Base-by-base conservation (phyloP, 2,329 filamentous ascomycete genomes). In the Pestalotiopsis sp. region DNA sequence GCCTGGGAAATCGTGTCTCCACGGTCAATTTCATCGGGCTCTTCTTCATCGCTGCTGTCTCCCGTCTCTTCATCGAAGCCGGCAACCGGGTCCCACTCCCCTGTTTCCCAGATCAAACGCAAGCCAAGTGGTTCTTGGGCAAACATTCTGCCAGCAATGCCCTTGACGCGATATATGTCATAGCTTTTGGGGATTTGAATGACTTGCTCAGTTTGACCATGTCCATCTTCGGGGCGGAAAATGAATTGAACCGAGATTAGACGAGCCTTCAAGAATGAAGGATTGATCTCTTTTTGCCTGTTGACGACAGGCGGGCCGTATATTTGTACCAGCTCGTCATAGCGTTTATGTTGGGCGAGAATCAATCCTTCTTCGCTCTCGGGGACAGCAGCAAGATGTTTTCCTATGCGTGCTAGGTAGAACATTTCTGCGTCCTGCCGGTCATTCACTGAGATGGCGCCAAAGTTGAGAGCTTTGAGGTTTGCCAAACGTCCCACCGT, bases 371-470 rank as follows among this genome's bases (percentile, higher is more conserved):
- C 86, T 2, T 83, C 80, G 2, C 79, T 79, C 68, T 88, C 85
- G 0, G 89, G 82, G 0, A 89, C 86, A 3, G 85, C 82, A 1
- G 90, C 86, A 52, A 98, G 83, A 77, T 96, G 93, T 71, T 90
- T 90, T 12, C 88, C 92, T 68, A 98, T 96, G 66, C 92, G 88
- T 0, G 91, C 93, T 12, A 98, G 88, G 78, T 99, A 99, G 79
- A 97, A 99, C 75, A 95, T 91, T 74, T 98, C 96, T 4, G 94
- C 94, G 75, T 98, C 96, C 66, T 89, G 86, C 20, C 95, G 90
- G 78, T 98, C 95, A 57, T 91, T 89, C 1, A 84, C 74, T 0
- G 90, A 90, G 73, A 98, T 90, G 17, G 83, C 82, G 71, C 90
- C 90, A 78, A 93, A 94, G 77, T 96, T 96, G 38, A 98, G 86